Conservation (phyloP, 2,329 filamentous ascomycete species). For the Fusarium sp. region DNA sequence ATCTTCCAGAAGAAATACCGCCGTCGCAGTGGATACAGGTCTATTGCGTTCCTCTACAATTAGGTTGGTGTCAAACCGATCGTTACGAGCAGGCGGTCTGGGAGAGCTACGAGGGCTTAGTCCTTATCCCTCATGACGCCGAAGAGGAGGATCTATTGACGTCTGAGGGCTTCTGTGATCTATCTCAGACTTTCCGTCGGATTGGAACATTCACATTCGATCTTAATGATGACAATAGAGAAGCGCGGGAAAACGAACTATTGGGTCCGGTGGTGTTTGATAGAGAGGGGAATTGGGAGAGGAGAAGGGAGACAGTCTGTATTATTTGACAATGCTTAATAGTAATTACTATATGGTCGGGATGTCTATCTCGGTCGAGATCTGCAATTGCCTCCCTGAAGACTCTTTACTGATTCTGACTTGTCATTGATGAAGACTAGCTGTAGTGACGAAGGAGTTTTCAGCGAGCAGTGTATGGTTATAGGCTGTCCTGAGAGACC, state of each 20-base stretch:
- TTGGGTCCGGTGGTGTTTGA: background rate
- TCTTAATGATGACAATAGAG: background rate
- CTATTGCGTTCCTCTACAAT: background rate
- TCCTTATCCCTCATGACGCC: background rate
- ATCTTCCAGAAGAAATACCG: background rate
- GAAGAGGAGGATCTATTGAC: background rate
- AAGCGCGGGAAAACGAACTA: background rate
- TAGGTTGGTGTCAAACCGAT: background rate
- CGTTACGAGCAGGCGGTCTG: background rate
- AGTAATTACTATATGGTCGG: background rate
- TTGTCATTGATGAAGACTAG: background rate
- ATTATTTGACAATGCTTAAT: background rate
- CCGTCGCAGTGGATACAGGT: background rate
- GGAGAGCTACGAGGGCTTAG: background rate
- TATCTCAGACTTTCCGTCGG: background rate
- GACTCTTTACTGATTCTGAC: background rate
- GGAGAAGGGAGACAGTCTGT: background rate
- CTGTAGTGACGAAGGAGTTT: no score
- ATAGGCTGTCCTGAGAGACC: rapidly evolving
- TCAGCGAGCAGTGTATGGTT: rapidly evolving
- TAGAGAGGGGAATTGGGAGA: background rate
- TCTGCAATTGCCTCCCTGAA: background rate
- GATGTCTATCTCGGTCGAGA: no score
- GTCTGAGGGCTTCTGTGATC: background rate
- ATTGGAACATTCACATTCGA: background rate